Conservation (phyloP, 75 land plant species). For the Selaginella tamariscina region DNA sequence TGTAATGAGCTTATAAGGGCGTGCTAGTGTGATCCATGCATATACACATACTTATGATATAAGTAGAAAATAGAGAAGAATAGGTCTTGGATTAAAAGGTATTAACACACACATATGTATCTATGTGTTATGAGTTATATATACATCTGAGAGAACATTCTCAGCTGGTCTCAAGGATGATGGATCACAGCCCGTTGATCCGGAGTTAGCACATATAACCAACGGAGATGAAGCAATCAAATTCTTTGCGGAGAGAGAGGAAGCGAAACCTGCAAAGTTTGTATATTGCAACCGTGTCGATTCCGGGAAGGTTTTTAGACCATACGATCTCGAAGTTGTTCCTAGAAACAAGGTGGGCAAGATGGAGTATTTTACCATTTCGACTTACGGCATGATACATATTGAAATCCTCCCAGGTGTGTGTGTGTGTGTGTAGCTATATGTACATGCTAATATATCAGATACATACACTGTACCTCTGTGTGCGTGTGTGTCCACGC, state of each 20-base stretch:
- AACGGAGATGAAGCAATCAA: conserved; percentile 26
- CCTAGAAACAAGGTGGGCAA: conserved; percentile 21
- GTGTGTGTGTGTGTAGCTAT: background rate
- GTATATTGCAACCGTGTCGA: conserved; percentile 31
- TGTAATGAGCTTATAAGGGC: no score
- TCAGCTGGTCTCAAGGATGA: background rate
- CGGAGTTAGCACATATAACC: conserved; percentile 13
- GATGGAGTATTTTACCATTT: conserved; percentile 25
- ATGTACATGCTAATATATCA: no score
- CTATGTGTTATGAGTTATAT: no score
- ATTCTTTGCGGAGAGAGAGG: conserved; percentile 24
- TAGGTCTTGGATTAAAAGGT: no score
- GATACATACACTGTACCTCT: no score
- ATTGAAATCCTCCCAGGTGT: conserved; percentile 24
- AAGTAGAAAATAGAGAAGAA: no score
- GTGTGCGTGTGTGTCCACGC: no score
- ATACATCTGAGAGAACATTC: no score
- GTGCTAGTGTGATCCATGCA: no score
- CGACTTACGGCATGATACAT: conserved; percentile 28
- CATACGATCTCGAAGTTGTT: conserved; percentile 27
- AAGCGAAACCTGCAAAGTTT: conserved; percentile 15
- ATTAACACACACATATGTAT: no score
- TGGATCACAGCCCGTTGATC: background rate
- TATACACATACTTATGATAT: no score
- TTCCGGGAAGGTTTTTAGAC: conserved; percentile 19